A percentile compares a stretch with the other conserved stretches of the same genome.
Evolutionary conservation across 352 stramenopile genomes (phyloP).

Genomic region (Phytophthora pisi): DNA sequence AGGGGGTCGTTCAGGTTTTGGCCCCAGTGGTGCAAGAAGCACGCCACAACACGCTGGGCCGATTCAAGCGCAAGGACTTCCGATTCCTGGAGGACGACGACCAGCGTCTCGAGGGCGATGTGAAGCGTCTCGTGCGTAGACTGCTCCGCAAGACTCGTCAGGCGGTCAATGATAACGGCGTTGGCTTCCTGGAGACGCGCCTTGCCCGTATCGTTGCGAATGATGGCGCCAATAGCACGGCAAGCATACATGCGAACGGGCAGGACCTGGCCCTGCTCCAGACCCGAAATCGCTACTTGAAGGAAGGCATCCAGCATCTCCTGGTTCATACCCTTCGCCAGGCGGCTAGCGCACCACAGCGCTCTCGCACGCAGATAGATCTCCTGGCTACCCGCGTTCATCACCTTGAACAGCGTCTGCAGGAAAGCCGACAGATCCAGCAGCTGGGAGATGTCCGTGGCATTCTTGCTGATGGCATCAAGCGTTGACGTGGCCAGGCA

Average conservation of each 20-base stretch:
- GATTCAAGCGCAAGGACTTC: slow-evolving; percentile 42
- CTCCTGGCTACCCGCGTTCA: slow-evolving; percentile 66
- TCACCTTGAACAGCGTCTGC: slow-evolving; percentile 78
- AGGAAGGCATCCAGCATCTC: slow-evolving; percentile 79
- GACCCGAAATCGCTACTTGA: slow-evolving; percentile 71
- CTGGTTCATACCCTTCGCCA: slow-evolving; percentile 70
- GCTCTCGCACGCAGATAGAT: slow-evolving; percentile 81
- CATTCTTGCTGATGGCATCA: slow-evolving; percentile 59
- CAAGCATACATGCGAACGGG: slow-evolving; percentile 83
- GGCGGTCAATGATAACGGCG: slow-evolving; percentile 56
- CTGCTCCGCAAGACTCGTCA: slow-evolving; percentile 62
- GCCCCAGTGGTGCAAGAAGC: slow-evolving; percentile 72
- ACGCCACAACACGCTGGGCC: slow-evolving; percentile 52
- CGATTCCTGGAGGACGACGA: slow-evolving; percentile 73
- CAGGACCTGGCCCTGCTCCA: slow-evolving; percentile 73
- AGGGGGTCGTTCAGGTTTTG: slow-evolving; percentile 78
- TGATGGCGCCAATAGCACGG: slow-evolving; percentile 72
- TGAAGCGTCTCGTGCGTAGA: slow-evolving; percentile 78
- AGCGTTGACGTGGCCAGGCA: slow-evolving; percentile 65
- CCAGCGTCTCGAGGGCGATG: slow-evolving; percentile 77
- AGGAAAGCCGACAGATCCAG: slow-evolving; percentile 71
- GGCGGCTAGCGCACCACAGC: slow-evolving; percentile 80
- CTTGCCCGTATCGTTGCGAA: slow-evolving; percentile 67
- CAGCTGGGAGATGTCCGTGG: slow-evolving; percentile 47
- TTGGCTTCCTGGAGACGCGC: slow-evolving; percentile 57